phyloP scores from a whole-genome alignment of 192 early-diverging fungal genomes.

The Coemansia sp. region DNA sequence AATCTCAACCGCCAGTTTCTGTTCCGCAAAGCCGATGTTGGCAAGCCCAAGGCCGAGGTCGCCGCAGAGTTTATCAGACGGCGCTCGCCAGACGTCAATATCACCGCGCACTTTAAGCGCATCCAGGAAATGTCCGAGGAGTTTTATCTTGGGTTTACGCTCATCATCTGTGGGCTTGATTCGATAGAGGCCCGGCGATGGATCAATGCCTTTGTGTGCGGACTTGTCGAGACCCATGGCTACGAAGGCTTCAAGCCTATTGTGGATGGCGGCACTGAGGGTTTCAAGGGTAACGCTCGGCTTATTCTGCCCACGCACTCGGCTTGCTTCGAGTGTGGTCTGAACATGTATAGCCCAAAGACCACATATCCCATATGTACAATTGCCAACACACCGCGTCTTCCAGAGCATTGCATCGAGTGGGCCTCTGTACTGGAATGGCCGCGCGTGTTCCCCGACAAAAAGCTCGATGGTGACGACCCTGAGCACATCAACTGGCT shows the following conservation, averaged over 20 bases:
- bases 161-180: slow-evolving; percentile 93
- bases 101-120: slow-evolving; percentile 79
- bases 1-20: slow-evolving; percentile 85
- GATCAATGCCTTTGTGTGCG: slow-evolving; percentile 90
- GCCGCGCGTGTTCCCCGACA: slow-evolving; percentile 78
- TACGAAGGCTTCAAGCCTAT: slow-evolving; percentile 79
- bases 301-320: slow-evolving; percentile 84
- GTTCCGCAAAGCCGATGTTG: slow-evolving; percentile 75
- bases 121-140: slow-evolving; percentile 97
- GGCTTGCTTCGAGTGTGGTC: slow-evolving; percentile 94
- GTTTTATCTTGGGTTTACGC: slow-evolving; percentile 83
- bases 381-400: slow-evolving; percentile 95
- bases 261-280: slow-evolving; percentile 96
- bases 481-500: slow-evolving; percentile 78
- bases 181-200: slow-evolving; percentile 93
- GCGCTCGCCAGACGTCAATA: slow-evolving; percentile 65
- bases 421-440: slow-evolving; percentile 94
- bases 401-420: slow-evolving; percentile 98
- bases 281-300: slow-evolving; percentile 92
- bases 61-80: slow-evolving; percentile 75
- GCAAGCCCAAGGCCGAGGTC: slow-evolving; percentile 74
- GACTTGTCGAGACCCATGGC: slow-evolving; percentile 73
- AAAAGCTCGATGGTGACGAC: slow-evolving; percentile 76
- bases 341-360: slow-evolving; percentile 89
- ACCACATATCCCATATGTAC: slow-evolving; percentile 95